Conservation (phyloP, 2,329 filamentous ascomycete genomes). For the Pseudopyricularia cyperi region DNA sequence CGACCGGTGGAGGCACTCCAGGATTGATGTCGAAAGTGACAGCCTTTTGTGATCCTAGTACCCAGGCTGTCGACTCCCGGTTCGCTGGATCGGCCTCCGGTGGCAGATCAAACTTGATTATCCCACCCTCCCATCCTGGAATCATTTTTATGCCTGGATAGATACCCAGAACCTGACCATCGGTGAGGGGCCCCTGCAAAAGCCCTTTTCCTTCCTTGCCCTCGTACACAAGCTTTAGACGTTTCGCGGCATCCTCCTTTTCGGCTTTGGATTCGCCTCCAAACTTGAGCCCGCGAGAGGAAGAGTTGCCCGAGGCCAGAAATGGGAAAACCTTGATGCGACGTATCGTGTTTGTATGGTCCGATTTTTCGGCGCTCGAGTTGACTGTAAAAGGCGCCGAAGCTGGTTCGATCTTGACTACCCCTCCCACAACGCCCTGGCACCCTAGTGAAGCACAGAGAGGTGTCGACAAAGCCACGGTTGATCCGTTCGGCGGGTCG, state of each 20-base stretch:
- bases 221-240: slow-evolving; percentile 60
- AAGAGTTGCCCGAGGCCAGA: slow-evolving; percentile 21
- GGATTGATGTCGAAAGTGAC: slow-evolving; percentile 61
- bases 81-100: slow-evolving; percentile 20
- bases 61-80: slow-evolving; percentile 46
- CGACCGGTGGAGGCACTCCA: slow-evolving; percentile 25
- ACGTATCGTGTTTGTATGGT: not conserved
- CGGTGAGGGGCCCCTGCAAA: slow-evolving; percentile 73
- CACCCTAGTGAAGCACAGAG: slow-evolving; percentile 64
- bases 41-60: slow-evolving; percentile 64
- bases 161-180: slow-evolving; percentile 64
- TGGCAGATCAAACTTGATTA: slow-evolving; percentile 64
- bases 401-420: slow-evolving; percentile 78
- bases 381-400: slow-evolving; percentile 54
- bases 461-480: slow-evolving; percentile 64
- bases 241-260: slow-evolving; percentile 61
- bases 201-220: slow-evolving; percentile 45
- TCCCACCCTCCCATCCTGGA: slow-evolving; percentile 67
- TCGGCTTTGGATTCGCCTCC: slow-evolving; percentile 78
- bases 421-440: slow-evolving; percentile 65
- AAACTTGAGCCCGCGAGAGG: slow-evolving; percentile 54
- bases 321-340: slow-evolving; percentile 72
- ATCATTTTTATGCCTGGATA: slow-evolving; percentile 39
- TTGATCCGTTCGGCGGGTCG: slow-evolving; percentile 71
- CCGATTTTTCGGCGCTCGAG: slow-evolving; percentile 10